phyloP scores from a whole-genome alignment of 495 filamentous ascomycete species.

The Penicillium desertorum region DNA sequence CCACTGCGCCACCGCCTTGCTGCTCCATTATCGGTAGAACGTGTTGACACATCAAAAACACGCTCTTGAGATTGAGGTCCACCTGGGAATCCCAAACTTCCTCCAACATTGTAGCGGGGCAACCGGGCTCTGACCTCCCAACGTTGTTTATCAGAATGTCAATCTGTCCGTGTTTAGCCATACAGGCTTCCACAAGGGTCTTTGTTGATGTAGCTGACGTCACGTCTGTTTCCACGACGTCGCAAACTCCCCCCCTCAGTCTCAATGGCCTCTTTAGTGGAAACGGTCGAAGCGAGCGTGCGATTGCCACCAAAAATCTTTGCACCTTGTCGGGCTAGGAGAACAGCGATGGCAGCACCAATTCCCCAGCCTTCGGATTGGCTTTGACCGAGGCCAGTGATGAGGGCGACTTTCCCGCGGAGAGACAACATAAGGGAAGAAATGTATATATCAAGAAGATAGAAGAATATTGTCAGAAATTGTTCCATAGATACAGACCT shows the following conservation, averaged over 20 bases:
- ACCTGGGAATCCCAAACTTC: constrained; percentile 51
- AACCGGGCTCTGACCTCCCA: constrained; percentile 48
- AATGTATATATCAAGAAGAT: background rate
- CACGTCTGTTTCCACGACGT: constrained; percentile 44
- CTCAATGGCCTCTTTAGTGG: constrained; percentile 32
- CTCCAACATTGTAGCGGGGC: constrained; percentile 48
- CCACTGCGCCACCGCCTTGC: constrained; percentile 39
- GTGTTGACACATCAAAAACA: constrained; percentile 48
- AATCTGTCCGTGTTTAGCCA: constrained; percentile 49
- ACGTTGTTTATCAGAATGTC: constrained; percentile 60
- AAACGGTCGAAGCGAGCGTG: constrained; percentile 34
- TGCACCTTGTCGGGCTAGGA: constrained; percentile 46
- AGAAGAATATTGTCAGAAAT: background rate
- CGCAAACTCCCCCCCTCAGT: constrained; percentile 26
- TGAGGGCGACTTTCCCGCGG: constrained; percentile 47
- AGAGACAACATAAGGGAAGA: constrained; percentile 30
- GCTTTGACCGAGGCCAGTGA: constrained; percentile 52
- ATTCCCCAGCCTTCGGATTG: constrained; percentile 49
- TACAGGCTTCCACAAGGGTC: constrained; percentile 45
- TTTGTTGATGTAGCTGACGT: constrained; percentile 44
- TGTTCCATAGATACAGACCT: background rate
- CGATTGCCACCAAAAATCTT: constrained; percentile 49
- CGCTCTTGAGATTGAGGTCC: constrained; percentile 53
- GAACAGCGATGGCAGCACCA: constrained; percentile 45
- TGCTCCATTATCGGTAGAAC: constrained; percentile 53